phyloP scores from a whole-genome alignment of 2,329 filamentous ascomycete species.

The Talaromyces piceae region DNA sequence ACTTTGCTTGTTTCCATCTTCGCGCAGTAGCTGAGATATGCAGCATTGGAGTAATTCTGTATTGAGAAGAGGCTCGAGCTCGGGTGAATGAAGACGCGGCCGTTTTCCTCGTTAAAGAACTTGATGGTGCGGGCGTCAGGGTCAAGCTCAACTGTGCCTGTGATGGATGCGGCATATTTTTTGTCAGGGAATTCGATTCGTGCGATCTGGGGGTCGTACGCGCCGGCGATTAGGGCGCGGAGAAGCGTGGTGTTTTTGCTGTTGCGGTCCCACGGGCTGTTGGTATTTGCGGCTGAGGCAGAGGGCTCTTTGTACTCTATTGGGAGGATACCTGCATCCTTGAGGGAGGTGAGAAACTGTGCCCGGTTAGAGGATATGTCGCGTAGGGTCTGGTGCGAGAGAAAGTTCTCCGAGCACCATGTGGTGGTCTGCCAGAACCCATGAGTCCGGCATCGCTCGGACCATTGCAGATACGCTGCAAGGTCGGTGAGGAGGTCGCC shows the following conservation, averaged over 20 bases:
- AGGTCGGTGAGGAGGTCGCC: slow-evolving; percentile 87
- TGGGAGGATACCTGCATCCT: slow-evolving; percentile 73
- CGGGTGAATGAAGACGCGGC: slow-evolving; percentile 87
- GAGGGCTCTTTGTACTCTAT: slow-evolving; percentile 39
- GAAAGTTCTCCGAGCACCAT: slow-evolving; percentile 81
- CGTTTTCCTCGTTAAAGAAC: slow-evolving; percentile 80
- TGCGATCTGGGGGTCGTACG: slow-evolving; percentile 78
- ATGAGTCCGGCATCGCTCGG: slow-evolving; percentile 50
- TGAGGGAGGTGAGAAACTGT: slow-evolving; percentile 78
- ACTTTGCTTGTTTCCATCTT: slow-evolving; percentile 90
- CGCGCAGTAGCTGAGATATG: slow-evolving; percentile 82
- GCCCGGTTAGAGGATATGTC: slow-evolving; percentile 82
- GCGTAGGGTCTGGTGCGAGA: slow-evolving; percentile 72
- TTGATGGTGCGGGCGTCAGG: slow-evolving; percentile 88
- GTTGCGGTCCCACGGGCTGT: slow-evolving; percentile 31
- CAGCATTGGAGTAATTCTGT: slow-evolving; percentile 66
- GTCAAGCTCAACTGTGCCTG: slow-evolving; percentile 85
- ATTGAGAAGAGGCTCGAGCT: slow-evolving; percentile 77
- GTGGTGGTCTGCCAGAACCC: slow-evolving; percentile 42
- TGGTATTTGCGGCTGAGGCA: slow-evolving; percentile 36
- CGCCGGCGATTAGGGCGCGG: slow-evolving; percentile 63
- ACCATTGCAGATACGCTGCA: slow-evolving; percentile 76
- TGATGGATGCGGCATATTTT: slow-evolving; percentile 82
- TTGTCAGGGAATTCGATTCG: slow-evolving; percentile 91
- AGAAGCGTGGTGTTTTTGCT: slow-evolving; percentile 45